Conservation (phyloP, 163 green algal genomes). For the Chloroidium sp. region DNA sequence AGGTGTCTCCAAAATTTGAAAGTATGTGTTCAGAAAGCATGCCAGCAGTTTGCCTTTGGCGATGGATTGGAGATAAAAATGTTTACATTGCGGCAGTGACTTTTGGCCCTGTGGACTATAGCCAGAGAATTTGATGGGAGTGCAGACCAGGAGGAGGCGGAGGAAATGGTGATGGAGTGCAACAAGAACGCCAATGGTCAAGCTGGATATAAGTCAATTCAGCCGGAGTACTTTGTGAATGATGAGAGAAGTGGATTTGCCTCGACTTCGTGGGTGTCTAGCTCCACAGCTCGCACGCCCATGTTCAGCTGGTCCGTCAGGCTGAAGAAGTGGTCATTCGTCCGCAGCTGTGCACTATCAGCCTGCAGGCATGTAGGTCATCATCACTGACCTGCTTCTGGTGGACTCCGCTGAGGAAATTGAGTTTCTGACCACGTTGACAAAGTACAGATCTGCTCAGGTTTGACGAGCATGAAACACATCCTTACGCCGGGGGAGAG, state of each 20-base stretch:
- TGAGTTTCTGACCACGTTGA: not conserved
- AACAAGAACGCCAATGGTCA: not conserved
- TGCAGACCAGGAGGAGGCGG: no score
- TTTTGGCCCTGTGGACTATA: no score
- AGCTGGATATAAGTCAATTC: not conserved
- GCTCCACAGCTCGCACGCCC: constrained; percentile 60
- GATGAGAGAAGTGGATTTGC: constrained; percentile 8
- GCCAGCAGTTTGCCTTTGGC: no score
- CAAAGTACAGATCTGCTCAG: no score
- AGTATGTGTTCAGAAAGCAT: no score
- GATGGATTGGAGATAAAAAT: no score
- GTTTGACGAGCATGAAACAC: no score
- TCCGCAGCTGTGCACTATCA: constrained; percentile 34
- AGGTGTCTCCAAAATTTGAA: no score
- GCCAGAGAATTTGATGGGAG: no score
- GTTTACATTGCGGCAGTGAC: no score
- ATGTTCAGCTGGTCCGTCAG: constrained; percentile 71
- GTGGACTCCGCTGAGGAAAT: not conserved
- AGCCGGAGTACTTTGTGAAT: not conserved
- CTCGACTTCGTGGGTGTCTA: constrained; percentile 70
- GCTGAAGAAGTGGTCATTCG: constrained; percentile 65
- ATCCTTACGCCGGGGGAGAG: no score
- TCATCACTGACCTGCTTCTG: not conserved
- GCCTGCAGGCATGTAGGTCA: constrained; percentile 10
- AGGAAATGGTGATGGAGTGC: not conserved